Base-by-base conservation (phyloP, 139 green algal species). In the Gonium pectorale region DNA sequence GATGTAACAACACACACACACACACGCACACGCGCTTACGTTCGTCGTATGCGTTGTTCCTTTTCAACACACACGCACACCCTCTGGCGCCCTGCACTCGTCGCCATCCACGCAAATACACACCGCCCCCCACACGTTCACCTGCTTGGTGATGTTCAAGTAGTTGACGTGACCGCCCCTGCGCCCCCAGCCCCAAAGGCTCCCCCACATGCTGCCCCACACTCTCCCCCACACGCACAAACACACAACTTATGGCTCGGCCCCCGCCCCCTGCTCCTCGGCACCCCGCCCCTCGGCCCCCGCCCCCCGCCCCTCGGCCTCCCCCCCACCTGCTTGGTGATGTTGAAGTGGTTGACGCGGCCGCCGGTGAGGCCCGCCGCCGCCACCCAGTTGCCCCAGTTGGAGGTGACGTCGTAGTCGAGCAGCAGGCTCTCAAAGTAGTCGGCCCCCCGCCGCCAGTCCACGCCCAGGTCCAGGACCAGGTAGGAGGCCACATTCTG, bases 381-480 rank as follows among this genome's bases (percentile, higher is more conserved):
- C 0, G 94, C 73, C 51, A 95, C 92, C 97, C 97, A 99, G 93
- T 99, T 99, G 78, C 96, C 96, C 90, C 95, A 99, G 88, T 99
- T 99, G 80, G 89, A 90, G 67, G 91, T 75, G 5, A 94, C 92
- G 52, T 99, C 96, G 77, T 99, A 97, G 91, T 99, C 97, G 15
- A 98, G 83, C 79, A 99, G 94, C 41, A 91, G 69, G n/a, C 60
- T 87, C 86, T 98, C 96, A 85, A 98, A 99, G 71, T 89, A 96
- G 83, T 98, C 95, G 4, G 91, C 96, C 27, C 69, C 70, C 11
- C 67, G 70, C 44, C 97, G 88, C 97, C 97, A 99, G 92, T 99
- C 97, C 17, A 98, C 31, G 4, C 95, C 94, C 72, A 98, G 83
- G 88, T 99, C 97, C 22, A 98, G 91, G 4, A 90, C 89, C 68